These are phyloP conservation scores for Rubia tinctorum DNA, from an alignment of 305 asterid genomes.

Conservation along the genomic window DNA sequence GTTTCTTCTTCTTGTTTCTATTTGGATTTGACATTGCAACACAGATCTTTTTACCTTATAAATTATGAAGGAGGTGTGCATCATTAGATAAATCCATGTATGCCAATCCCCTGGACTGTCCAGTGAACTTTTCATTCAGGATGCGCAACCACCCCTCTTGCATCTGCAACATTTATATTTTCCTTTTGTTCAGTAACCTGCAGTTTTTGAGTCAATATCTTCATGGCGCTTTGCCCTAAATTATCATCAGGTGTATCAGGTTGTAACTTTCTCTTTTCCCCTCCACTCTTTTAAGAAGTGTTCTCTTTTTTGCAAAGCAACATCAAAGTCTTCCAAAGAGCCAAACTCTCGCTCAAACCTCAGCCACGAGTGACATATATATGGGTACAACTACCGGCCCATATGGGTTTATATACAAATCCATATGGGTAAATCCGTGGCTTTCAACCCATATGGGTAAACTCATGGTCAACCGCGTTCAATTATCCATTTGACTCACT, in stretches of 20 bases:
- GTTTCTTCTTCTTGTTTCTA: conserved; percentile 48
- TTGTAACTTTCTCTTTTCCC: conserved; percentile 72
- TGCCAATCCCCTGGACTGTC: conserved; percentile 87
- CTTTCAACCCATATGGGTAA: no score
- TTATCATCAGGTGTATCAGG: conserved; percentile 43
- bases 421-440: no score
- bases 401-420: no score
- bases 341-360: conserved; percentile 92
- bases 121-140: conserved; percentile 69
- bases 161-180: conserved; percentile 23
- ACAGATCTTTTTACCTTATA: conserved; percentile 64
- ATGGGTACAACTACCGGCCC: no score
- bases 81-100: conserved; percentile 88
- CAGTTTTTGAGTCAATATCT: conserved; percentile 37
- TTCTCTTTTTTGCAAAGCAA: conserved; percentile 62
- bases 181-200: conserved; percentile 35
- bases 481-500: no score
- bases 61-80: conserved; percentile 54
- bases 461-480: no score
- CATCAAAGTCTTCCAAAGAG: conserved; percentile 70
- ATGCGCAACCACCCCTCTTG: conserved; percentile 74
- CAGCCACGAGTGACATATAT: conserved; percentile 83
- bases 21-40: conserved; percentile 69
- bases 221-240: conserved; percentile 63
- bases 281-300: conserved; percentile 41